Evolutionary conservation across 225 moss, liverwort and hornwort genomes (phyloP).

Genomic region (Physcomitrium patens): DNA sequence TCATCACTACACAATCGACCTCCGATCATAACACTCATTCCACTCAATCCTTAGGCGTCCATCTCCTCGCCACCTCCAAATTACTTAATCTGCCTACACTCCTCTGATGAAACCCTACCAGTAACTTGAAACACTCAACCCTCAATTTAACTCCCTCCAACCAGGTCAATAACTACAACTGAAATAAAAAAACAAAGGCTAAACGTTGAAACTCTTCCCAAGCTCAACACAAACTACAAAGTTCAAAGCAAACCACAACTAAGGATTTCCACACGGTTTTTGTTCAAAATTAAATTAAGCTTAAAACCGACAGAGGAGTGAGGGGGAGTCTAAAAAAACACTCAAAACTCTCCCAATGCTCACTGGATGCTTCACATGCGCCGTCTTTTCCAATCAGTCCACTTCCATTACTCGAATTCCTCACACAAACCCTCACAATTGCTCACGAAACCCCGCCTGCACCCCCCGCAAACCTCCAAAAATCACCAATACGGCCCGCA

Average conservation of each 20-base stretch:
- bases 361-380: too few species aligned
- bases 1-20: constrained; percentile 25
- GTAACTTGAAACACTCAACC: constrained; percentile 16
- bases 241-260: constrained; percentile 1
- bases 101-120: constrained; percentile 22
- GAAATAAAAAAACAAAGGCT: constrained; percentile 1
- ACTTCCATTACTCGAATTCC: not conserved
- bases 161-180: constrained; percentile 6
- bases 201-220: not conserved
- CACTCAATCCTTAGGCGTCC: not conserved
- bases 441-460: not conserved
- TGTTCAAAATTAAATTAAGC: not conserved
- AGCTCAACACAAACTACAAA: constrained; percentile 1
- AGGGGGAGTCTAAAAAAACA: too few species aligned
- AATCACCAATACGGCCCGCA: constrained; percentile 12
- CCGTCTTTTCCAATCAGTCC: not conserved
- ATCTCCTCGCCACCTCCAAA: constrained; percentile 11
- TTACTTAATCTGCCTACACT: constrained; percentile 11
- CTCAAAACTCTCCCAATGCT: too few species aligned
- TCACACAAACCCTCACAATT: constrained; percentile 26
- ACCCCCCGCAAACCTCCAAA: not conserved
- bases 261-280: not conserved
- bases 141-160: not conserved
- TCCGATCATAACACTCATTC: constrained; percentile 20
- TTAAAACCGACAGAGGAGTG: too few species aligned